phyloP scores from a whole-genome alignment of 2,329 filamentous ascomycete genomes.

The Orbilia oligospora region DNA sequence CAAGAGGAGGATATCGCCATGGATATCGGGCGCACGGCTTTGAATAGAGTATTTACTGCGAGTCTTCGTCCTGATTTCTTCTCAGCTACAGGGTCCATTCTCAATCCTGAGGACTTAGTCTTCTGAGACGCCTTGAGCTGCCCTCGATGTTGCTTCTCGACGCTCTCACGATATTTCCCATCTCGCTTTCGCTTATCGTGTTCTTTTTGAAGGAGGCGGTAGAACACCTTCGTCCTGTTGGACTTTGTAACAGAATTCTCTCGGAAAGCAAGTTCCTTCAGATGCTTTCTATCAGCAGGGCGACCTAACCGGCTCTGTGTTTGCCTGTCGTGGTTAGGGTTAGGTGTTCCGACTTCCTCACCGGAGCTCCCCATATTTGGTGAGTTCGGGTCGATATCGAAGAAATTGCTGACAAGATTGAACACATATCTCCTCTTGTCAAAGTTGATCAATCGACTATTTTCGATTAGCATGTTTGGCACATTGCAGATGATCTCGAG shows the following conservation, averaged over 20 bases:
- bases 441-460: conserved; percentile 65
- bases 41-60: conserved; percentile 65
- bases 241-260: conserved; percentile 63
- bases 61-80: conserved; percentile 63
- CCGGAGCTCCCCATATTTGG: conserved; percentile 49
- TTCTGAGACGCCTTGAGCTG: conserved; percentile 63
- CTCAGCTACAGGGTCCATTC: conserved; percentile 62
- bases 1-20: conserved; percentile 65
- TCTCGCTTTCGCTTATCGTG: conserved; percentile 65
- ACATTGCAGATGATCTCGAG: conserved; percentile 65
- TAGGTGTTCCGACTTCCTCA: conserved; percentile 31
- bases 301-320: conserved; percentile 46
- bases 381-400: conserved; percentile 58
- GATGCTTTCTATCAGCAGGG: conserved; percentile 58
- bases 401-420: conserved; percentile 65
- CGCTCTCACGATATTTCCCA: conserved; percentile 63
- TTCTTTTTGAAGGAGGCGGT: conserved; percentile 63
- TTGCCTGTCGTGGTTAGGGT: conserved; percentile 48
- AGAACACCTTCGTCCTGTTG: conserved; percentile 63
- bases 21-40: conserved; percentile 64
- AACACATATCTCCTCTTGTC: conserved; percentile 65
- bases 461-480: conserved; percentile 65
- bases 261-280: conserved; percentile 63
- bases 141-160: conserved; percentile 64
- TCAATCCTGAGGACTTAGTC: conserved; percentile 62